These are phyloP conservation scores for Endotrypanum monterogeii DNA, from an alignment of 208 protist species.

Conservation along the genomic window DNA sequence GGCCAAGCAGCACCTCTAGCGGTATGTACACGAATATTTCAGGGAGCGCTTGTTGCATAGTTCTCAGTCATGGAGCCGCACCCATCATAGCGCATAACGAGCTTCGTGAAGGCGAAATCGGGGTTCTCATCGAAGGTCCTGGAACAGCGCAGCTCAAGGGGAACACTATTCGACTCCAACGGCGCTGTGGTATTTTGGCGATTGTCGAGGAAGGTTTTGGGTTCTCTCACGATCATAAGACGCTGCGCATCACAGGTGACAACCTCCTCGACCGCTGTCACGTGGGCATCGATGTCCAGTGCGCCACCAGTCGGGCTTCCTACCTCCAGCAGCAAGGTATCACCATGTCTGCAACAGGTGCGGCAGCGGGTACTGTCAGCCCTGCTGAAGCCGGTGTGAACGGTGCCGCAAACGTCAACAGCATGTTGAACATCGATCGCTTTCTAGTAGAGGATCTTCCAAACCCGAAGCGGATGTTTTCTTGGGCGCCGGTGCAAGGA, in stretches of 20 bases:
- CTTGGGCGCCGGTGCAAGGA: conserved; percentile 39
- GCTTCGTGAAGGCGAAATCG: conserved; percentile 71
- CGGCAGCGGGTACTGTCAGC: not conserved
- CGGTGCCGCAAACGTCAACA: not conserved
- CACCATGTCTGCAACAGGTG: not conserved
- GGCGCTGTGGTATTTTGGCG: conserved; percentile 72
- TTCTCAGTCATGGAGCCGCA: conserved; percentile 65
- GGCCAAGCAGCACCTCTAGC: not conserved
- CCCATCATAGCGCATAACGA: conserved; percentile 75
- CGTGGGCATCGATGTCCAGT: conserved; percentile 83
- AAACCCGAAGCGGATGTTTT: conserved; percentile 37
- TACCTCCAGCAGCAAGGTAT: conserved; percentile 17
- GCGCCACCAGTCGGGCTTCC: conserved; percentile 17
- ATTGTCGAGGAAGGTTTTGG: conserved; percentile 49
- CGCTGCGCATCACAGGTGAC: conserved; percentile 70
- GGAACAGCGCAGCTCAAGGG: conserved; percentile 64
- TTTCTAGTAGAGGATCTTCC: conserved; percentile 44
- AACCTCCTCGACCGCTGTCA: conserved; percentile 84
- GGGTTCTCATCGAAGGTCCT: conserved; percentile 70
- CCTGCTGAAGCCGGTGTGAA: not conserved
- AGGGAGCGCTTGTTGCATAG: conserved; percentile 55
- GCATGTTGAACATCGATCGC: conserved; percentile 9
- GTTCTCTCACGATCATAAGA: conserved; percentile 32
- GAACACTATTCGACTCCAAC: conserved; percentile 78
- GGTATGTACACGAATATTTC: conserved; percentile 13